Evolutionary conservation across 2,329 filamentous ascomycete genomes (phyloP), one percentile per base, ranked within the genome.

Genomic region (Curvularia lunata): DNA sequence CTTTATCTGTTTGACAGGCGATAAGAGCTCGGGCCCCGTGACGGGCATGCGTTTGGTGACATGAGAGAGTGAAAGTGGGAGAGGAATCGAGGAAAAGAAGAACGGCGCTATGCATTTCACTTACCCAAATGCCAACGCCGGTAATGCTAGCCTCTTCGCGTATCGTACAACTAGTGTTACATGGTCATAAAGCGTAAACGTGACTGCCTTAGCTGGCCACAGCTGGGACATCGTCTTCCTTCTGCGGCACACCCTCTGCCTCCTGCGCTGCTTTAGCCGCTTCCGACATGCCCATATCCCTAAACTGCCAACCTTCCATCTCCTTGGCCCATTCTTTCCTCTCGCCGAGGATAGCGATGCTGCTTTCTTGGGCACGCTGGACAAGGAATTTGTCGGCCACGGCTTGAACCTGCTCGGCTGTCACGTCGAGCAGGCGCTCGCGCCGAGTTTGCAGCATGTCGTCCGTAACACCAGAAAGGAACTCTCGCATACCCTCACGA

Each of bases 391-490:
- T 85, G 68, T 97, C 88, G 0, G 95, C 95, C 12, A 88, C 93
- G 41, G 88, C 83, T 61, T 88, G 88, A 9, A 99, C 90, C 67
- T 97, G 88, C 63, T 89, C 86, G 61, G 87, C 88, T 2, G 85
- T 91, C 38, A 97, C 93, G 74, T 97, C 94, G 4, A 99, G 83
- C 56, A 99, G 82, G 71, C 90, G 88, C 77, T 95, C 91, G 66
- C 95, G 84, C 75, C 91, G 88, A 68, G 81, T 85, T 79, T 97
- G 92, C 72, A 90, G 88, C 92, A 98, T 97, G 68, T 92, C 90
- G 58, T 95, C 86, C 1, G 90, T 91, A 34, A 99, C 84, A 12
- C 92, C 92, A 28, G 88, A 90, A 71, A 97, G 81, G 78, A 99
- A 99, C 52, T 88, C 84, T 42, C 86, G 84, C 87, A 96, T 91